Base-by-base conservation (phyloP, 2,329 filamentous ascomycete genomes). In the Thielaviopsis cerberus region DNA sequence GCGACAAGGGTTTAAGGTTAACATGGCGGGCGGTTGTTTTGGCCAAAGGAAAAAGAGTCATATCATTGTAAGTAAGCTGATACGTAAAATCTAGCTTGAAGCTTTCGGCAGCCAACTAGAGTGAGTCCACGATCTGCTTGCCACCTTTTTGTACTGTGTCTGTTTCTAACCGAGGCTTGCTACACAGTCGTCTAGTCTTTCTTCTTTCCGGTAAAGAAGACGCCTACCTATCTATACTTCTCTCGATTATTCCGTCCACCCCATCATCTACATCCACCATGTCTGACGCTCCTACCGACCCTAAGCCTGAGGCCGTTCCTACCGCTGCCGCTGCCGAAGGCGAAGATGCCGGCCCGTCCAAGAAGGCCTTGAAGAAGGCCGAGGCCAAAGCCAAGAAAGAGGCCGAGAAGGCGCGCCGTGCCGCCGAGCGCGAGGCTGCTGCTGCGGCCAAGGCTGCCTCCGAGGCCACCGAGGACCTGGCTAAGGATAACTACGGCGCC, bases 361-460 rank as follows among this genome's bases (percentile, higher is more conserved):
- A 94, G 74, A 90, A 83, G 71, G 88, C 82, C 17, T 73, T 85
- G 63, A 94, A 94, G 75, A 94, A 94, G 75, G 83, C 86, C 52
- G 85, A 86, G 65, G 78, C 78, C 62, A 94, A 94, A 73, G 87
- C 90, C 26, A 89, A 89, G 73, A 90, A 91, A 69, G 90, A 94
- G 72, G 86, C 85, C 13, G 77, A 82, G 68, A 94, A 94, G 71
- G 85, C 85, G 66, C 68, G 79, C 68, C 73, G 82, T 70, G 76
- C 80, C 57, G 85, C 83, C n/a, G 85, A 88, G 64, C 83, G 85
- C 66, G 85, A 86, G 67, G 85, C 85, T 61, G 80, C 80, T 51
- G 79, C 81, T 60, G 84, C 83, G 61, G 79, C 81, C 62, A 81
- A 82, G 62, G 82, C 81, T 34, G 78, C 80, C 34, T 78, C 76